Base-by-base conservation (phyloP, 495 filamentous ascomycete species). In the Penicillium fimorum region DNA sequence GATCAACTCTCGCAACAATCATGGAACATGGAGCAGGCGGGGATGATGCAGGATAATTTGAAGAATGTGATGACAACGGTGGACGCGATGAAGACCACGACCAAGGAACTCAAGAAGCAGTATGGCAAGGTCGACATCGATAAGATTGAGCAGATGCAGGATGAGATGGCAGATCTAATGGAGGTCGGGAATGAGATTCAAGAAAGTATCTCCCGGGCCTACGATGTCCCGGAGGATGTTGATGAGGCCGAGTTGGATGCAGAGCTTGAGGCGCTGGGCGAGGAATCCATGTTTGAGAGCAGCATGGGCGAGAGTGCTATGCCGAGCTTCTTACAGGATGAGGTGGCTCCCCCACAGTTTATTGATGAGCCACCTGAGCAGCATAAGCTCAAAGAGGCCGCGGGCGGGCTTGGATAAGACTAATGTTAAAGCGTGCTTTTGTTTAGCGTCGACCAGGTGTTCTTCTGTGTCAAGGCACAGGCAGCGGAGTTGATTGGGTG, bases 21-120 rank as follows among this genome's bases (percentile, higher is more conserved):
- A 12, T 97, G 94, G 94, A 98, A 97, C 76, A 97, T 98, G 92
- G 92, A 97, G 72, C 94, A 97, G 69, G 94, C 94, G 6, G 89
- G 90, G 70, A 96, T 95, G 81, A 97, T 98, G 95, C 92, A 94
- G 75, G 94, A 97, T 73, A 97, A 98, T 64, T 85, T 98, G 33
- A 95, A 96, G 69, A 97, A 97, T 71, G 92, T 95, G 50, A 96
- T 97, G 92, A 94, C 91, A 20, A 97, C 94, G 0, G 91, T 97
- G 15, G 94, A 97, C 70, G 95, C 92, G 18, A 92, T 97, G 84
- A 94, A 97, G 78, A 88, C 84, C 1, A 97, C 95, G 25, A 96
- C 95, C 64, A 97, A 97, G 77, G 86, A 89, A 51, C 79, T 98
- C 54, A 84, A 84, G 64, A 92, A 96, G 71, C 95, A 98, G 77